Evolutionary conservation across 192 early-diverging fungal species (phyloP), one percentile per base, ranked within the genome.

Genomic region (Backusella parvicylindrica): DNA sequence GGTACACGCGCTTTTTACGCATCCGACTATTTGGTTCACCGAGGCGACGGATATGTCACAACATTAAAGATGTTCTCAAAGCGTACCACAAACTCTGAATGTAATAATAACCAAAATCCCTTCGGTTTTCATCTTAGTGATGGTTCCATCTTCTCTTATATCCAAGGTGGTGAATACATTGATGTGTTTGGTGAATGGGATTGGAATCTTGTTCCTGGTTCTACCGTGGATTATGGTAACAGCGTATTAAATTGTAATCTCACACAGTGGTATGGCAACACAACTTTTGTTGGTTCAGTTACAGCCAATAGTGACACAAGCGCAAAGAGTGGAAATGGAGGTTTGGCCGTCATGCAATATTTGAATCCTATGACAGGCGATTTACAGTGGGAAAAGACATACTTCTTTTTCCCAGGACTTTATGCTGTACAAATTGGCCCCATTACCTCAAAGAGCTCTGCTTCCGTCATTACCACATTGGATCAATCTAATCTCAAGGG

Each of bases 111-210:
- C 21, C 78, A 79, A 33, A 79, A 75, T 31, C 66, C 65, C 16
- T 53, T 68, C 2, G 78, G 78, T n/a, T 79, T 73, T 35, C 78
- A 79, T 72, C 41, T 79, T 5, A 73, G 71, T n/a, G 78, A 79
- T 37, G 78, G 78, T 36, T 21, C 66, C 9, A 69, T 79, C 13
- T 79, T 67, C 37, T 75, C 68, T 16, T 79, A 79, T 28, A 56
- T 75, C 8, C 63, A 67, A 15, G 78, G 78, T 0, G 68, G 75
- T 7, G 78, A 79, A 23, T 79, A 79, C 21, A 50, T 72, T n/a
- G 78, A 79, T 47, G 68, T 68, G 0, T 79, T 79, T 68, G 66
- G 74, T 21, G 56, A 68, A 21, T 79, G 73, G 78, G 74, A 79
- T 47, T 79, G 78, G 78, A 36, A 79, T 43, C 49, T 79, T n/a